These are phyloP conservation scores for Paracoccidioides brasiliensis DNA, from an alignment of 2,329 filamentous ascomycete species.

Conservation along the genomic window DNA sequence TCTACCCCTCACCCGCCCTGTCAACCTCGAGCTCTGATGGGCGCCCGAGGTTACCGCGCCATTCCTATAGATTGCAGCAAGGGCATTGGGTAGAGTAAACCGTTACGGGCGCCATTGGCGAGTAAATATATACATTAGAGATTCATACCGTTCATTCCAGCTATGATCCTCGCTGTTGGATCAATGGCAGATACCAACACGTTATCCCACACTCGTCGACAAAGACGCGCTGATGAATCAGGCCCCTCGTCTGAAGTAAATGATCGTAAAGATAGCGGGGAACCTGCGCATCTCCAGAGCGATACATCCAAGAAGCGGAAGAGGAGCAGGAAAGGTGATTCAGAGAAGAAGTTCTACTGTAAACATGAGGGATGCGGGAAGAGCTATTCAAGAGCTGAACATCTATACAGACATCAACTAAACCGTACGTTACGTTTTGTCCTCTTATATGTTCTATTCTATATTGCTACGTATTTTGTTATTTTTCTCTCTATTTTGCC, in stretches of 20 bases:
- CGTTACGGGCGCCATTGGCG: neutral
- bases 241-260: neutral
- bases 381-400: slow-evolving; percentile 90
- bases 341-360: slow-evolving; percentile 57
- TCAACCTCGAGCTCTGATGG: slow-evolving; percentile 1
- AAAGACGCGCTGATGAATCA: neutral
- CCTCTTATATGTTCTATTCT: neutral
- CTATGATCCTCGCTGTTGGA: neutral
- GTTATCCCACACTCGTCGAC: neutral
- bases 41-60: neutral
- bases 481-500: neutral
- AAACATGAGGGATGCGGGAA: slow-evolving; percentile 80
- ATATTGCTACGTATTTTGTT: neutral
- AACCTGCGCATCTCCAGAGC: neutral
- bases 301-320: slow-evolving; percentile 27
- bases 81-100: slow-evolving; percentile 1
- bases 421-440: slow-evolving; percentile 53
- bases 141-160: neutral
- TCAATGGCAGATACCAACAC: slow-evolving; percentile 1
- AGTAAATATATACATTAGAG: neutral
- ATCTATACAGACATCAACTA: slow-evolving; percentile 89
- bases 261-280: neutral
- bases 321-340: slow-evolving; percentile 32
- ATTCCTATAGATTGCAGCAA: neutral
- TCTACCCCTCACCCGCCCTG: slow-evolving; percentile 3